Base-by-base conservation (phyloP, 495 filamentous ascomycete species). In the Tuber aestivum region DNA sequence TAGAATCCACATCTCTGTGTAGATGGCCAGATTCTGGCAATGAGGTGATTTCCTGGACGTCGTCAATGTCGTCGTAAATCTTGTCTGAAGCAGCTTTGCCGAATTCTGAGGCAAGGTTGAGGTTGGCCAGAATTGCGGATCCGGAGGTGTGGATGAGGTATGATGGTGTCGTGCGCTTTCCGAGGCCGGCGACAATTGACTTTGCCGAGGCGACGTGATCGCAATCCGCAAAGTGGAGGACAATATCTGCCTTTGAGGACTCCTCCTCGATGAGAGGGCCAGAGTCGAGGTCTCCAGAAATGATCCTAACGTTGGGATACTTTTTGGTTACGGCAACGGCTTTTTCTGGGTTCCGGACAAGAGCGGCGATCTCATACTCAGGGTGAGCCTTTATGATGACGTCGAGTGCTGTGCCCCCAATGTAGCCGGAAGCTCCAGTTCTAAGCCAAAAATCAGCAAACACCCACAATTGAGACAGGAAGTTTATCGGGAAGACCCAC, bases 131-230 rank as follows among this genome's bases (percentile, higher is more conserved):
- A 50, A 91, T 87, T 44, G 87, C 89, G 12, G 89, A 88, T 14
- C 90, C 90, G 0, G 88, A 89, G 7, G 88, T 91, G 78, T 92
- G 91, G 70, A 92, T 91, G 7, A 87, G 70, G 71, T 75, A 82
- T 14, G 44, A 76, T 20, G 76, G 76, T 2, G 71, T 74, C 23
- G 69, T 72, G 56, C 73, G 72, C 50, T 76, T 74, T 70, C 83
- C 83, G 70, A 86, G 81, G 42, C 87, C 87, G 70, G 85, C 86
- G 10, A 85, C 82, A 75, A 90, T 86, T 8, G 87, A 86, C 69
- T 86, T 81, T 1, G 87, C 86, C 21, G 87, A 84, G 40, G 83
- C 83, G 61, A 86, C 86, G 77, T 89, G 86, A 74, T 89, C 88
- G 70, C 86, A 86, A 78, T 89, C 85, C 50, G 87, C 88, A 72